Evolutionary conservation across 225 moss, liverwort and hornwort species (phyloP), one percentile per base, ranked within the genome.

Genomic region (Straminergon stramineum): DNA sequence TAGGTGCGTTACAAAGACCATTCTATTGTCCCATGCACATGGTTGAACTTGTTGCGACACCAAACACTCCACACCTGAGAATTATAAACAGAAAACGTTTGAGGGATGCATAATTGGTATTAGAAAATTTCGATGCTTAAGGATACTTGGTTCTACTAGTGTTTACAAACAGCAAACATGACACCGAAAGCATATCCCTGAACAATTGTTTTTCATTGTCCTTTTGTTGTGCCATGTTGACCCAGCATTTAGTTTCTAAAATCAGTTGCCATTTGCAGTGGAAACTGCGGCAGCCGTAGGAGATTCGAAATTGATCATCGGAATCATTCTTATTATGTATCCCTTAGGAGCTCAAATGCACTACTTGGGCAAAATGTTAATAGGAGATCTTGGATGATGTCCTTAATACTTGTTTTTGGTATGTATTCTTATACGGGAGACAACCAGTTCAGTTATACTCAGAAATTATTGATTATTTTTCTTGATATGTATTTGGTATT

Each of bases 41-140:
- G 81, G 21, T 26, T 85, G 70, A 55, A 92, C 88, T 88, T 94
- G 90, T 91, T 94, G 17, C 62, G 34, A 41, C 43, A 57, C 84
- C 84, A 14, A 23, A 32, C 69, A 30, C 73, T 84, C 45, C 71
- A 48, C 79, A 31, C 17, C 24, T 57, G 64, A 64, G 71, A 56
- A 78, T 45, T 84, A 39, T 75, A 53, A 39, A 27, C 41, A 31
- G 27, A 89, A 64, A 13, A 89, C 48, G 14, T 83, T 83, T 58
- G 39, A 84, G 66, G 79, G 60, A 89, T 84, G 84, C 66, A 84
- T 75, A 79, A 58, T 39, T 66, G 17, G 66, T 71, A 32, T 69
- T 21, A 17, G 71, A 57, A 73, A 27, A 60, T 28, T 19, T 41
- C 81, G 41, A 28, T 39, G 41, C n/a, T 66, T 15, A 14, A 58